Evolutionary conservation across 257 asterid species (phyloP), one percentile per base, ranked within the genome.

Genomic region (Mitragyna speciosa): DNA sequence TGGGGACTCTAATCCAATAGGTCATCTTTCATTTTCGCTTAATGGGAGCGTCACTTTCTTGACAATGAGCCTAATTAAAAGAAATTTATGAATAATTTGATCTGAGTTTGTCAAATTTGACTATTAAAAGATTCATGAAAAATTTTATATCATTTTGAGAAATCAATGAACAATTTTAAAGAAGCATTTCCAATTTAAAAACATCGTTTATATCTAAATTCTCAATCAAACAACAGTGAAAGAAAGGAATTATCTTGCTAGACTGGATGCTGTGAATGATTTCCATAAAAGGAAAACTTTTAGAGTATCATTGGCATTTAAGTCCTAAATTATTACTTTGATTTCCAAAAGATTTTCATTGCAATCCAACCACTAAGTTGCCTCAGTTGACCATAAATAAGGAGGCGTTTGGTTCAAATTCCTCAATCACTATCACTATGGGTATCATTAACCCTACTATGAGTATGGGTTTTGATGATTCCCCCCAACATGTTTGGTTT

Each of bases 271-370:
- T 26, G 31, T 77, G 72, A 82, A 82, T 85, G 75, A 79, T 82
- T 80, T 66, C 81, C 85, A 59, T 73, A 63, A 81, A 45, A 65
- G 76, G 84, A 14, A 11, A 84, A 75, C 65, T 69, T 26, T 61
- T 61, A 61, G 80, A 80, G 82, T 78, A 84, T 90, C 73, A 78
- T 82, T 80, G 77, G 83, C 87, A 80, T 82, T 85, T 54, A 82
- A 78, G 15, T 76, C 81, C 66, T 67, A 78, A 80, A 86, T 89
- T 69, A 87, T 86, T 82, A 78, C 73, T 36, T 78, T 83, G 85
- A 87, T 86, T 81, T 84, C 78, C 64, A 68, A 54, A 28, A 33
- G 41, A 82, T 82, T 67, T 61, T 70, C 76, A 30, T 28, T 56
- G 43, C 59, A 70, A 74, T 31, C 41, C 48, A 41, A 39, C 66